A percentile compares a stretch with the other conserved stretches of the same genome.
Conservation (phyloP, 1,139 yeast genomes). For the Kodamaea ohmeri region DNA sequence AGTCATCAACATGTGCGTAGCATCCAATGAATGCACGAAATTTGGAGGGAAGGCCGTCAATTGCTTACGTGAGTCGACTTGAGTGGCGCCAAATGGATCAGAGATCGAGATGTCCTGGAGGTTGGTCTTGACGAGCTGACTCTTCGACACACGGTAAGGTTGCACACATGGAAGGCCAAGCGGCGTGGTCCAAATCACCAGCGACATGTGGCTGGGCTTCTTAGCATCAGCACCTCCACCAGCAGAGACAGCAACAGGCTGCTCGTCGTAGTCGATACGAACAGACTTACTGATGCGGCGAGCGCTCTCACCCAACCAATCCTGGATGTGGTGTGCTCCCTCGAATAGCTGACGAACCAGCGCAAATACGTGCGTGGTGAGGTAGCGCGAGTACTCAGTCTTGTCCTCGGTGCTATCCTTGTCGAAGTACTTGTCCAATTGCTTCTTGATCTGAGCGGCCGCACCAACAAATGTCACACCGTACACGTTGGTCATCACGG, state of each 20-base stretch:
- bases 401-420: conserved; percentile 43
- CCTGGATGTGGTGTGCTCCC: conserved; percentile 94
- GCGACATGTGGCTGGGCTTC: conserved; percentile 67
- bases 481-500: conserved; percentile 97
- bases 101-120: conserved; percentile 78
- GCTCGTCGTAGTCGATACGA: conserved; percentile 52
- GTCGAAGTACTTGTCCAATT: conserved; percentile 46
- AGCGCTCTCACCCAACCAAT: conserved; percentile 92
- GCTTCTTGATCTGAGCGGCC: conserved; percentile 76
- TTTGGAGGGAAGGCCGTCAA: conserved; percentile 95
- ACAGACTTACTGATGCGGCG: conserved; percentile 76
- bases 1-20: conserved; percentile 93
- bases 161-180: conserved; percentile 92
- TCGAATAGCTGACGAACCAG: conserved; percentile 83
- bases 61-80: conserved; percentile 87
- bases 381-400: conserved; percentile 54
- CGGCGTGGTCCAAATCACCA: conserved; percentile 98
- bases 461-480: conserved; percentile 98
- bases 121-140: conserved; percentile 67
- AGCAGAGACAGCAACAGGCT: conserved; percentile 1
- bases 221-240: conserved; percentile 21
- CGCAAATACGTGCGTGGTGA: conserved; percentile 75
- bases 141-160: conserved; percentile 76
- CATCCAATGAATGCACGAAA: conserved; percentile 92
- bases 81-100: conserved; percentile 80